phyloP scores from a whole-genome alignment of 768 basidiomycete species.

The Auricularia heimuer region DNA sequence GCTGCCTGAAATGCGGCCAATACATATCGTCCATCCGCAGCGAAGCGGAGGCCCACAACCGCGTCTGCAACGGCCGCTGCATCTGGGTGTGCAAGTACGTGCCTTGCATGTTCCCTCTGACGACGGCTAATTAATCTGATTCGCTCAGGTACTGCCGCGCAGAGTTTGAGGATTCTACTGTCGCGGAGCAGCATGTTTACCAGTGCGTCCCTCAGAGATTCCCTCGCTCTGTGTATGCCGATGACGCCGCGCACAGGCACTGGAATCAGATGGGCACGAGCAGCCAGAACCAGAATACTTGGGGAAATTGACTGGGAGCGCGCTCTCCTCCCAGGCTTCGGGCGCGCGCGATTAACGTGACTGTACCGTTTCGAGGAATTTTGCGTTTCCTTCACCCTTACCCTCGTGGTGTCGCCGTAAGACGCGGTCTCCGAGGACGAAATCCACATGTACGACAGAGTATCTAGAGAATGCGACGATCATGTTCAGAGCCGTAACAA shows the following conservation, averaged over 20 bases:
- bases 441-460: too few relatives aligned
- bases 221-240: not conserved
- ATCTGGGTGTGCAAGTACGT: conserved; percentile 1
- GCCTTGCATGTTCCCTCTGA: not conserved
- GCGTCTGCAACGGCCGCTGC: not conserved
- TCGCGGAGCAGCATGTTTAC: not conserved
- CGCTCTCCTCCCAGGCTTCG: too few relatives aligned
- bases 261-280: not conserved
- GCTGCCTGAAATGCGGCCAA: not conserved
- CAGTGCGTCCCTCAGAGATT: not conserved
- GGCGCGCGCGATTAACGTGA: too few relatives aligned
- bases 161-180: not conserved
- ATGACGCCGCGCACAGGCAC: not conserved
- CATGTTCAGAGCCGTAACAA: too few relatives aligned
- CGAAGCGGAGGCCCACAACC: not conserved
- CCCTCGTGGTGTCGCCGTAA: too few relatives aligned
- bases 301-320: too few relatives aligned
- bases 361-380: too few relatives aligned
- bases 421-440: too few relatives aligned
- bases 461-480: too few relatives aligned
- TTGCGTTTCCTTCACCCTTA: too few relatives aligned
- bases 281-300: too few relatives aligned
- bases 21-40: not conserved
- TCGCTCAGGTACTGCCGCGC: not conserved
- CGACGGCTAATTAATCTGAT: not conserved